Evolutionary conservation across 2,329 filamentous ascomycete genomes (phyloP), one percentile per base, ranked within the genome.

Genomic region (Zarea fungicola): DNA sequence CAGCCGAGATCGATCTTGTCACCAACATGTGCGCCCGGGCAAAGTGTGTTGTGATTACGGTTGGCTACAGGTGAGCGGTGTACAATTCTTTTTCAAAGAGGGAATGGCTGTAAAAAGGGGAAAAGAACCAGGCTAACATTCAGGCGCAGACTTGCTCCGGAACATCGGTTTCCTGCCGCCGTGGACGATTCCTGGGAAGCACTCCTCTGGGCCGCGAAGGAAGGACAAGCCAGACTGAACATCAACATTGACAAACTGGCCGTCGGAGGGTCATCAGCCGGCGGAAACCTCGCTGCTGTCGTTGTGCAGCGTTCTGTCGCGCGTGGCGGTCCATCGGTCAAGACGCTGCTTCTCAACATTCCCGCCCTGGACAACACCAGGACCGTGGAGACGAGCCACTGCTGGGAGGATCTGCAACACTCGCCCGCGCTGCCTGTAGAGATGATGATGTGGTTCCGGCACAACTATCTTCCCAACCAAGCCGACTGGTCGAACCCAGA

Each of bases 371-470:
- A 81, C 60, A 81, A 81, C 62, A 80, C 75, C 1, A 77, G 77
- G 6, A 63, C 63, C 13, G 47, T 50, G 0, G 28, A 47, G 8
- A 56, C 48, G 25, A 76, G 69, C 49, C 56, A 61, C 1, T 74
- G 75, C 3, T 83, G 75, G 68, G 65, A 61, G 14, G 68, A 72
- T 37, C 78, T 77, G 56, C 66, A 79, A 55, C 65, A 72, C 56
- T 69, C 72, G 0, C 71, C 77, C 1, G 75, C 77, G 0, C 66
- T 81, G 2, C 73, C 78, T 0, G 75, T 77, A 0, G 64, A 64
- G 3, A 81, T 81, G 60, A 82, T 82, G 78, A 58, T 77, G 42
- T 82, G 79, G 78, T 83, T 79, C 56, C 68, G 78, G n/a, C 58
- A 70, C 16, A 74, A 78, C 58, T 82, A 81, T 60, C 67, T 83